Conservation (phyloP, 108 stramenopile genomes). For the Aurantiochytrium sp. region DNA sequence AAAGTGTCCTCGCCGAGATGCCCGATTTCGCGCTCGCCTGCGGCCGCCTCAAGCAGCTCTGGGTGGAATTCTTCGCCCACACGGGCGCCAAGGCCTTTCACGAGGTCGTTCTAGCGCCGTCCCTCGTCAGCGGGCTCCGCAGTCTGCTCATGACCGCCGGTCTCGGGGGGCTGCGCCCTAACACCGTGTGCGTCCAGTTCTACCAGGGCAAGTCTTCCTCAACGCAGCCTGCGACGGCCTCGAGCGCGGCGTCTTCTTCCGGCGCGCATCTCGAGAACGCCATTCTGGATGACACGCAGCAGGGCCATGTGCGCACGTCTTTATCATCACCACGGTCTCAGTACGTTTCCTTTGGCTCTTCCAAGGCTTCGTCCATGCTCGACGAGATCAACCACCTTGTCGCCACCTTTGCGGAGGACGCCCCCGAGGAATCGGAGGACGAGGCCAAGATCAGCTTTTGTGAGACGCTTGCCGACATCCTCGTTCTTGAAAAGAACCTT, state of each 20-base stretch:
- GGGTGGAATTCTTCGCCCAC: not conserved
- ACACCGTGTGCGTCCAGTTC: conserved; percentile 3
- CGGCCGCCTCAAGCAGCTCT: not conserved
- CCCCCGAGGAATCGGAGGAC: not conserved
- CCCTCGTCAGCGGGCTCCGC: not conserved
- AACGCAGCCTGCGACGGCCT: not conserved
- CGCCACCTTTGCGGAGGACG: not conserved
- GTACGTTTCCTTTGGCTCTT: not conserved
- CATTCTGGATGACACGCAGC: not conserved
- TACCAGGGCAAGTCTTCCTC: not conserved
- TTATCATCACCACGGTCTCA: not conserved
- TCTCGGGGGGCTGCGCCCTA: conserved; percentile 26
- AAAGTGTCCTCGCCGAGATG: not conserved
- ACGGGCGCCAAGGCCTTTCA: not conserved
- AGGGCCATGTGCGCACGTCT: not conserved
- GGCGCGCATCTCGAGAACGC: not conserved
- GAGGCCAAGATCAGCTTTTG: not conserved
- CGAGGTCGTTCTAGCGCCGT: not conserved
- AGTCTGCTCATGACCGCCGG: conserved; percentile 2
- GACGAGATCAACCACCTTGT: not conserved
- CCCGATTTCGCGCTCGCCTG: not conserved
- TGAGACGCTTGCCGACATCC: not conserved
- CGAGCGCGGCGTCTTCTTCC: not conserved
- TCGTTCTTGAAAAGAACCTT: not conserved
- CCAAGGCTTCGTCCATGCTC: not conserved